Base-by-base conservation (phyloP, 1,284 basidiomycete species). In the Thelephora terrestris region DNA sequence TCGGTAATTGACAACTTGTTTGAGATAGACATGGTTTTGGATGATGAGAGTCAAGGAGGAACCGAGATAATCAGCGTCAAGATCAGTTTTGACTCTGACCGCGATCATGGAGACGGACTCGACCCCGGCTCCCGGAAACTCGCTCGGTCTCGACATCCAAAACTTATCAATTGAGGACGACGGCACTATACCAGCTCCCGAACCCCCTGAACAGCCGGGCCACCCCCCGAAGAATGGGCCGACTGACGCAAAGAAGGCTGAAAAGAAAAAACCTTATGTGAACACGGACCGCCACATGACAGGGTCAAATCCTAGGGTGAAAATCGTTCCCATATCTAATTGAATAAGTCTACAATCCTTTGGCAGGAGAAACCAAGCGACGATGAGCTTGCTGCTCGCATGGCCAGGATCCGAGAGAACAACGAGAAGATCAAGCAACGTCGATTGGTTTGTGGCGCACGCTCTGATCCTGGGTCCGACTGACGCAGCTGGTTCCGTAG, bases 1-100 rank as follows among this genome's bases (percentile, higher is more conserved):
- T 98, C 95, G 57, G 84, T 89, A 71, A 99, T 92, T 56, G 85
- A 77, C 58, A 95, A 79, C 68, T 95, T 98, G 74, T 85, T 92
- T 36, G 94, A 85, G 68, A 98, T 87, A 56, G 94, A 97, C 94
- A 96, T 97, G 67, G 68, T 76, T 60, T 52, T 57, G 52, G 43
- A 32, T 23, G 12, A 42, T 25, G 20, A 42, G 4, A 10, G 43
- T 40, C 37, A 45, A 36, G 43, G 29, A 43, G 17, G 38, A 39
- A 21, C 17, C 17, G 21, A 42, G 39, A n/a, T 12, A 42, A 25
- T 6, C 5, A 23, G 39, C 12, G 17, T 23, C 21, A 42, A 42
- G 39, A 42, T 42, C 18, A 12, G 21, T 42, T 17, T 42, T 35
- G 46, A 46, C 44, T 45, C 46, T 36, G 40, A 43, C 51, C 34